Conservation (phyloP, 108 stramenopile genomes). For the Fistulifera solaris region DNA sequence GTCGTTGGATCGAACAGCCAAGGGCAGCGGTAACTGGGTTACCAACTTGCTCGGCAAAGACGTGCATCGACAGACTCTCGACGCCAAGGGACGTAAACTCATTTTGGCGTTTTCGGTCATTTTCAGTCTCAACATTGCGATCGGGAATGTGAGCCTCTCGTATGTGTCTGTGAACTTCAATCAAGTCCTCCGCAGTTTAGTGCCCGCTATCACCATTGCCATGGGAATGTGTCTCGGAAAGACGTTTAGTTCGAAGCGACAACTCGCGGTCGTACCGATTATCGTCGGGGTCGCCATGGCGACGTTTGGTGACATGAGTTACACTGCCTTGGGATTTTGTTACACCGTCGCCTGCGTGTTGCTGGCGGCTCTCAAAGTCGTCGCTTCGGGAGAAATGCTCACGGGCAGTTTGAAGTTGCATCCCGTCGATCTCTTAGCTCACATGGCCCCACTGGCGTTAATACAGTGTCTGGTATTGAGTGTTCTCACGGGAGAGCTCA, state of each 20-base stretch:
- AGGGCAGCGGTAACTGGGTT: conserved; percentile 1
- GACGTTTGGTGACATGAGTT: conserved; percentile 61
- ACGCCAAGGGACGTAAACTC: conserved; percentile 28
- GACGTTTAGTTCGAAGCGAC: conserved; percentile 27
- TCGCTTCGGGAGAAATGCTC: conserved; percentile 63
- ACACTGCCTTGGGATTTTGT: conserved; percentile 48
- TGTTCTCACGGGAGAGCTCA: conserved; percentile 52
- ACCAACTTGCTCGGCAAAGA: conserved; percentile 33
- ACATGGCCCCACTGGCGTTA: conserved; percentile 81
- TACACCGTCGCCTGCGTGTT: conserved; percentile 46
- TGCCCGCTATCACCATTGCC: conserved; percentile 62
- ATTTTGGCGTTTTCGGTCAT: conserved; percentile 62
- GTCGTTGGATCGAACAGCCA: conserved; percentile 11
- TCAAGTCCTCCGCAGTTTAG: conserved; percentile 69
- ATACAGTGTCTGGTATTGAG: conserved; percentile 43
- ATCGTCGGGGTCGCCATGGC: conserved; percentile 67
- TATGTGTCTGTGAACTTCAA: conserved; percentile 85
- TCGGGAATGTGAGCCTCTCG: conserved; percentile 68
- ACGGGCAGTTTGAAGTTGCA: conserved; percentile 65
- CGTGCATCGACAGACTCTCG: conserved; percentile 40
- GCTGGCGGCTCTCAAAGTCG: conserved; percentile 63
- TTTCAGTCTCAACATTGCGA: conserved; percentile 80
- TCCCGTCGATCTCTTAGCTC: conserved; percentile 65
- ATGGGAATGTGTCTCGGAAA: conserved; percentile 52
- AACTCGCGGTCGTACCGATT: conserved; percentile 48